Evolutionary conservation across 202 grass and related monocot species (phyloP).

Genomic region (Eragrostis tef): DNA sequence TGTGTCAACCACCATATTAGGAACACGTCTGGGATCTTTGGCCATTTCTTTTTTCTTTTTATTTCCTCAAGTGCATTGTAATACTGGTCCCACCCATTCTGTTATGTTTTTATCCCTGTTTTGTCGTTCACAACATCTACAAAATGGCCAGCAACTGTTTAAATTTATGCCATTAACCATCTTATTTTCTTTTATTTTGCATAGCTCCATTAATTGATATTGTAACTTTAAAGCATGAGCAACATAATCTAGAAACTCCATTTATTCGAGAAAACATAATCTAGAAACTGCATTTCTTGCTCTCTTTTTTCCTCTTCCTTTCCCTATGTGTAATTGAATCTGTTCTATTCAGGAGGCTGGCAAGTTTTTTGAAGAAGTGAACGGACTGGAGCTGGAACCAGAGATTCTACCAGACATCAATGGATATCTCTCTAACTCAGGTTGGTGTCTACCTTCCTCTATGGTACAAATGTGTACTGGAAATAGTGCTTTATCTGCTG

Average conservation of each 20-base stretch:
- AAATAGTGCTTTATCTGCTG: background rate
- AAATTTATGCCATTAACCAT: background rate
- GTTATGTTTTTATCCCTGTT: too few relatives aligned
- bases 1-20: background rate
- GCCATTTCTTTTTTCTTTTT: conserved; percentile 6
- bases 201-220: background rate
- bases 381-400: conserved; percentile 50
- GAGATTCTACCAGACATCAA: conserved; percentile 53
- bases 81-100: too few relatives aligned
- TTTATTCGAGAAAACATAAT: background rate
- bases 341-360: conserved; percentile 43
- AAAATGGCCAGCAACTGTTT: background rate
- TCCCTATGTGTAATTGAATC: background rate
- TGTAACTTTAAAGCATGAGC: background rate
- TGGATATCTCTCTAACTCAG: conserved; percentile 35
- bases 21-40: background rate
- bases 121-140: background rate
- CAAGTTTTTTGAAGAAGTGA: conserved; percentile 42
- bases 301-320: too few relatives aligned
- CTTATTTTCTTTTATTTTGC: background rate
- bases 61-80: too few relatives aligned
- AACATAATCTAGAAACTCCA: background rate
- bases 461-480: too few relatives aligned
- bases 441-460: conserved; percentile 34
- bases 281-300: background rate